A percentile compares a stretch with the other conserved stretches of the same genome.
Conservation (phyloP, 305 asterid species). For the Solanum chacoense region DNA sequence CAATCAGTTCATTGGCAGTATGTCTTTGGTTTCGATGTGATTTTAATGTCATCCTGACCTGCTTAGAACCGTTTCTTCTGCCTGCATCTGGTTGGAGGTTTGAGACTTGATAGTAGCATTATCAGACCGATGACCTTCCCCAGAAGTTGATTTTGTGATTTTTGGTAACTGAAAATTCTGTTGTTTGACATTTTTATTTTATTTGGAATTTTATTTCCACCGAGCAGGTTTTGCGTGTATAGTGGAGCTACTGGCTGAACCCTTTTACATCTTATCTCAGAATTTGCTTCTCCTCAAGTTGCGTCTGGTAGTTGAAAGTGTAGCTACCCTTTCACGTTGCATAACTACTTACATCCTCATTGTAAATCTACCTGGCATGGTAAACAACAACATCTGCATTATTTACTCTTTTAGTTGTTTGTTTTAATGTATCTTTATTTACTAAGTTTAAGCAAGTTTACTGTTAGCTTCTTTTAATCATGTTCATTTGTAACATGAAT, state of each 20-base stretch:
- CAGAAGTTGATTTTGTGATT: neutral
- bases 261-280: constrained; percentile 85
- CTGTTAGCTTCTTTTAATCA: neutral
- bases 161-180: neutral
- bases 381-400: constrained; percentile 13
- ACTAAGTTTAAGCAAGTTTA: neutral
- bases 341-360: constrained; percentile 56
- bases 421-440: neutral
- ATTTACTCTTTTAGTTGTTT: neutral
- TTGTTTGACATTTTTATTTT: neutral
- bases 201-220: neutral
- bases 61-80: neutral
- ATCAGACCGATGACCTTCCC: neutral
- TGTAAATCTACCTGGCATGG: constrained; percentile 57
- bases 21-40: neutral
- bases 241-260: constrained; percentile 88
- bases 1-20: neutral
- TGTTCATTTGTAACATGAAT: neutral
- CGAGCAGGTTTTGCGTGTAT: constrained; percentile 78
- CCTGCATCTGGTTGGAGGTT: neutral
- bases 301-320: constrained; percentile 77
- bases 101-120: neutral
- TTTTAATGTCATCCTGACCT: neutral
- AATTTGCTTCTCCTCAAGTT: constrained; percentile 69
- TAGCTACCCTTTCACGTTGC: constrained; percentile 76